Conservation (phyloP, 2,329 filamentous ascomycete genomes). For the Fusarium dimerum region DNA sequence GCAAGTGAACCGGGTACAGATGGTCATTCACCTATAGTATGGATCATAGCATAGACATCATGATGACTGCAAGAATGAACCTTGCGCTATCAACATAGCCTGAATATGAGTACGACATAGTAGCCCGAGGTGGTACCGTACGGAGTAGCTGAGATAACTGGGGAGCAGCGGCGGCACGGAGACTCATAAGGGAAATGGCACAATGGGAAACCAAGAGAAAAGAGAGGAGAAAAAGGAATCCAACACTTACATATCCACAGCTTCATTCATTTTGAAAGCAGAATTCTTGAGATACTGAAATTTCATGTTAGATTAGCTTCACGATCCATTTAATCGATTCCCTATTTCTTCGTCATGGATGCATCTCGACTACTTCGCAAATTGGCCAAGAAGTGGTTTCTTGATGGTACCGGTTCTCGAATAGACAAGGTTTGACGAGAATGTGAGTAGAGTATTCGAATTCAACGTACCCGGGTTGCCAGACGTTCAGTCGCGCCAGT, state of each 20-base stretch:
- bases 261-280: slow-evolving; percentile 54
- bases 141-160: background rate
- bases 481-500: slow-evolving; percentile 47
- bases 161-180: slow-evolving; percentile 5
- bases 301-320: slow-evolving; percentile 24
- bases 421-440: too few species aligned
- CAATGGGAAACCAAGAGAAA: slow-evolving; percentile 13
- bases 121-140: background rate
- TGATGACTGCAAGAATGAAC: slow-evolving; percentile 9
- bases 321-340: too few species aligned
- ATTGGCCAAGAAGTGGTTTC: background rate
- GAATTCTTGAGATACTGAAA: slow-evolving; percentile 49
- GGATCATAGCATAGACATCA: slow-evolving; percentile 10
- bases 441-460: background rate
- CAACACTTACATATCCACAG: slow-evolving; percentile 58
- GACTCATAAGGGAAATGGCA: slow-evolving; percentile 2
- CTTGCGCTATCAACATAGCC: background rate
- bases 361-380: background rate
- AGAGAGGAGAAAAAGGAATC: slow-evolving; percentile 5
- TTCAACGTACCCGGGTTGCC: slow-evolving; percentile 45
- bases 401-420: background rate
- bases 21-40: slow-evolving; percentile 23
- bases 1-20: slow-evolving; percentile 31
- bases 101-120: background rate
- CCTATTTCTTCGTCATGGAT: background rate